Evolutionary conservation across 306 rosid species (phyloP).

Genomic region (Chamaecrista fasciculata): DNA sequence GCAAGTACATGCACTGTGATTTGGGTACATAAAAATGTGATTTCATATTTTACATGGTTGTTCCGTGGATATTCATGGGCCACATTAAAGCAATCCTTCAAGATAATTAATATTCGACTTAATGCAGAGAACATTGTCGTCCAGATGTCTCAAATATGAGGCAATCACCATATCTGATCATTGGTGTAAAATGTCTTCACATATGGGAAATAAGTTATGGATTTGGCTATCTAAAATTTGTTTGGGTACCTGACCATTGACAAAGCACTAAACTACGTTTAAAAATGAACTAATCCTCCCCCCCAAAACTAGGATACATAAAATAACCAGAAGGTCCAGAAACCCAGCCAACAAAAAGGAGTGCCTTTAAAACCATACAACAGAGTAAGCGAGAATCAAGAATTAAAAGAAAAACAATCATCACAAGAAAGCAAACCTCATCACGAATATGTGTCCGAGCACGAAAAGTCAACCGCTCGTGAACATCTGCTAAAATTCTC

Average conservation of each 20-base stretch:
- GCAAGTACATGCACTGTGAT: constrained; percentile 1
- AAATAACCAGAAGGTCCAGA: constrained; percentile 13
- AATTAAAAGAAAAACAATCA: not conserved
- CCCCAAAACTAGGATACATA: not conserved
- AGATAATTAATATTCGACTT: constrained; percentile 5
- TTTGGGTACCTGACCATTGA: constrained; percentile 3
- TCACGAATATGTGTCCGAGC: constrained; percentile 92
- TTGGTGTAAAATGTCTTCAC: not conserved
- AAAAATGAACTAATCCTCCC: not conserved
- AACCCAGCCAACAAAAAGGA: constrained; percentile 2
- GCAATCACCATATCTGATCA: not conserved
- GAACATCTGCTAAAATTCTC: constrained; percentile 96
- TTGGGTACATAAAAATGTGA: not conserved
- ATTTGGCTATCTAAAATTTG: not conserved
- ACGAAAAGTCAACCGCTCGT: constrained; percentile 92
- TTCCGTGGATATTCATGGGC: constrained; percentile 8
- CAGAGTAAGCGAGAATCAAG: not conserved
- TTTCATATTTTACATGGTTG: constrained; percentile 9
- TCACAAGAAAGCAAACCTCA: constrained; percentile 58
- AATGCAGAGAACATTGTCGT: not conserved
- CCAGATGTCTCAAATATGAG: not conserved
- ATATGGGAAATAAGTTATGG: not conserved
- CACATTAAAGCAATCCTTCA: not conserved
- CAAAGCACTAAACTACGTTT: too few relatives aligned
- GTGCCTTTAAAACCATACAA: not conserved